These are phyloP conservation scores for Mortierella sp. DNA, from an alignment of 371 early-diverging fungal species.

Conservation along the genomic window DNA sequence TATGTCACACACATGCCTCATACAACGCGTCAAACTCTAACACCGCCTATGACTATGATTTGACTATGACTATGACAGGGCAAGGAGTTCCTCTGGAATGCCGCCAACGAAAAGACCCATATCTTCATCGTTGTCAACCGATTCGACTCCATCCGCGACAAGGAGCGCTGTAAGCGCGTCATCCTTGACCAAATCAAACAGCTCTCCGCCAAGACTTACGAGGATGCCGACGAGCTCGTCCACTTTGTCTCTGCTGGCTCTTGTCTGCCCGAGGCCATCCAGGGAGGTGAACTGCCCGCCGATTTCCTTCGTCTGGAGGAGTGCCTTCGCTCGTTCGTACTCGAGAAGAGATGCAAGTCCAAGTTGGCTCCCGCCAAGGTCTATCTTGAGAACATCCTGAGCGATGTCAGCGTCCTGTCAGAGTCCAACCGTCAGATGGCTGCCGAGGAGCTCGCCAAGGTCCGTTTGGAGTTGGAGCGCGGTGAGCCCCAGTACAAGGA, in stretches of 20 bases:
- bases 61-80: slow-evolving; percentile 64
- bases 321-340: slow-evolving; percentile 88
- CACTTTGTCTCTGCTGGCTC: slow-evolving; percentile 94
- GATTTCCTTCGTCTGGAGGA: slow-evolving; percentile 86
- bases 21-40: too few species aligned
- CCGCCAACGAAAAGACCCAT: slow-evolving; percentile 97
- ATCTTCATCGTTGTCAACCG: slow-evolving; percentile 98
- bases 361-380: slow-evolving; percentile 95
- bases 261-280: slow-evolving; percentile 54
- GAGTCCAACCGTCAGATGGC: slow-evolving; percentile 66
- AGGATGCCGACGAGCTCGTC: slow-evolving; percentile 90
- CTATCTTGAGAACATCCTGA: slow-evolving; percentile 85
- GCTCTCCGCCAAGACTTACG: slow-evolving; percentile 93
- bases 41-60: slow-evolving; percentile 1
- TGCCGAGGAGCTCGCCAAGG: slow-evolving; percentile 52
- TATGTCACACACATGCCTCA: background rate
- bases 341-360: slow-evolving; percentile 94
- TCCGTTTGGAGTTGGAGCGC: slow-evolving; percentile 60
- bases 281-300: slow-evolving; percentile 64
- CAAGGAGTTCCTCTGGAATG: slow-evolving; percentile 93
- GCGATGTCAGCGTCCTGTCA: slow-evolving; percentile 70
- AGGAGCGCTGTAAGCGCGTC: slow-evolving; percentile 91
- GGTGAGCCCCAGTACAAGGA: slow-evolving; percentile 69
- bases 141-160: slow-evolving; percentile 94
- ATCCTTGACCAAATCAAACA: slow-evolving; percentile 95